Conservation (phyloP, 371 early-diverging fungal species). For the Batkoa obscura region DNA sequence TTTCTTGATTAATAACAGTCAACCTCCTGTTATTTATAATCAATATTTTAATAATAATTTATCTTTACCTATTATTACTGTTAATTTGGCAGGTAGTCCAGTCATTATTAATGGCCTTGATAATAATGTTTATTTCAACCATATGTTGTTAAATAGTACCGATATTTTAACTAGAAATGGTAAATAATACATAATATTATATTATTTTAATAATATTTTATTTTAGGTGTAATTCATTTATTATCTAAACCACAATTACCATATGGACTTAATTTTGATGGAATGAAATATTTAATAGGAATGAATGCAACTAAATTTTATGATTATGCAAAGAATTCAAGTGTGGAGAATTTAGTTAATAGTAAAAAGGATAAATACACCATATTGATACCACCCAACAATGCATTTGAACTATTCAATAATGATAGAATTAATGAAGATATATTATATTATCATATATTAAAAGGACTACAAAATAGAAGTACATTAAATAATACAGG, state of each 20-base stretch:
- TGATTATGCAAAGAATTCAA: neutral
- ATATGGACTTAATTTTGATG: neutral
- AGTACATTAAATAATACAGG: neutral
- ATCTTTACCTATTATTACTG: neutral
- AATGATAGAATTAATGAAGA: neutral
- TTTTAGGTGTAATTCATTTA: conserved; percentile 3
- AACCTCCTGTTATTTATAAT: neutral
- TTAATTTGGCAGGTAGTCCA: neutral
- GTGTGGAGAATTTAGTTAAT: neutral
- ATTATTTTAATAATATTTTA: neutral
- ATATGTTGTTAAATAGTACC: neutral
- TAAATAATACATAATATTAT: neutral
- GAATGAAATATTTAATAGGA: conserved; percentile 2
- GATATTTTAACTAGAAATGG: conserved; percentile 1
- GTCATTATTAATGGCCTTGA: neutral
- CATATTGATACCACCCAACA: neutral
- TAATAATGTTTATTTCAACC: neutral
- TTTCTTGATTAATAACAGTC: neutral
- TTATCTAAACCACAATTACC: neutral
- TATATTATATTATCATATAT: neutral
- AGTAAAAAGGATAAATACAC: neutral
- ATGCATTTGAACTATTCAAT: neutral
- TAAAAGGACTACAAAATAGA: neutral
- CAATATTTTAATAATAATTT: neutral
- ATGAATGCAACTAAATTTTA: neutral